These are phyloP conservation scores for Diaporthe vaccinii DNA, from an alignment of 2,329 filamentous ascomycete species.

Conservation along the genomic window DNA sequence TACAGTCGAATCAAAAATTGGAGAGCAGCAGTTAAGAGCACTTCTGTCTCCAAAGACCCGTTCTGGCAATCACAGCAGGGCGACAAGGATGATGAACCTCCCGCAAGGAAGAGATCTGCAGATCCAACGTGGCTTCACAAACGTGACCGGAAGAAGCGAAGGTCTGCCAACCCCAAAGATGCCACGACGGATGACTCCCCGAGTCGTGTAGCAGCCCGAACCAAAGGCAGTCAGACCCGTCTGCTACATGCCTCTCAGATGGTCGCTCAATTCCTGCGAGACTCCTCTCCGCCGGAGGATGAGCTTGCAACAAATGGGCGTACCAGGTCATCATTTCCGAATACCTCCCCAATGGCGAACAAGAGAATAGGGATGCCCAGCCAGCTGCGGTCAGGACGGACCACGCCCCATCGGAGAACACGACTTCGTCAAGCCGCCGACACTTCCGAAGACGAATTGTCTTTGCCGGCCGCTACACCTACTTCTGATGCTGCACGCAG, in stretches of 20 bases:
- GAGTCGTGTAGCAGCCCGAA: slow-evolving; percentile 26
- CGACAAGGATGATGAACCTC: neutral
- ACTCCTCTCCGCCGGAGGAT: slow-evolving; percentile 24
- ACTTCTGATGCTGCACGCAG: neutral
- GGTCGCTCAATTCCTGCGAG: slow-evolving; percentile 2
- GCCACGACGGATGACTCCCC: slow-evolving; percentile 33
- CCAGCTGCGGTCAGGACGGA: neutral
- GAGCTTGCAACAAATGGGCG: slow-evolving; percentile 29
- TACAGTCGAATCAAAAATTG: slow-evolving; percentile 38
- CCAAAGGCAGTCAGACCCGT: slow-evolving; percentile 1
- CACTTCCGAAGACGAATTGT: slow-evolving; percentile 38
- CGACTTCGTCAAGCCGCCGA: slow-evolving; percentile 17
- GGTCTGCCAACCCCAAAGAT: neutral
- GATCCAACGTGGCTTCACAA: slow-evolving; percentile 34
- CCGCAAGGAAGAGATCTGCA: slow-evolving; percentile 35
- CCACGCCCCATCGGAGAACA: neutral
- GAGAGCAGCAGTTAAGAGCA: slow-evolving; percentile 39
- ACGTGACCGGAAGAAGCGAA: slow-evolving; percentile 31
- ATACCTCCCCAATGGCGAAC: slow-evolving; percentile 4
- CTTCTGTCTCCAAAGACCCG: slow-evolving; percentile 28
- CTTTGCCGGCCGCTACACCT: slow-evolving; percentile 36
- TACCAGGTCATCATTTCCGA: neutral
- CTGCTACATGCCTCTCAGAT: neutral
- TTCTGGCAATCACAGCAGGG: slow-evolving; percentile 38
- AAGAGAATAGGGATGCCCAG: neutral